Percentiles rank a stretch among this genome's conserved stretches.
Conservation (phyloP, 2,329 filamentous ascomycete genomes). For the Botrytis squamosa region DNA sequence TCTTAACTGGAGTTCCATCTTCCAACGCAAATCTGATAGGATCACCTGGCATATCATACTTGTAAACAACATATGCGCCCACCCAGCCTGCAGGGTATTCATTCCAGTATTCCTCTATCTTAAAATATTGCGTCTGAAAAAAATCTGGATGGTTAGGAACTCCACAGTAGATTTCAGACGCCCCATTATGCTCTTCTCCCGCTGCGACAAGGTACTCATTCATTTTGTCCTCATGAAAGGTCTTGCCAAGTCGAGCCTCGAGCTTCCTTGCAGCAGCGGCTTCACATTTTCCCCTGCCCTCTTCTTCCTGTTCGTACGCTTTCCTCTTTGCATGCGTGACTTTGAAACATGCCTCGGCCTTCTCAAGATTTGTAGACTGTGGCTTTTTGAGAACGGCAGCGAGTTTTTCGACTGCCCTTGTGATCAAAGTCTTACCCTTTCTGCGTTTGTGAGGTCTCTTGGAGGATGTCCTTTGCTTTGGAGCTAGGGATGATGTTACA, state of each 20-base stretch:
- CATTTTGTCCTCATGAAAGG: not conserved
- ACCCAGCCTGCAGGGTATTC: not conserved
- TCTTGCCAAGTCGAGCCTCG: not conserved
- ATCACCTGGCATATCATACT: not conserved
- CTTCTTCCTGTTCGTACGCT: not conserved
- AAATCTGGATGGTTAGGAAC: not conserved
- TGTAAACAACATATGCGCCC: not conserved
- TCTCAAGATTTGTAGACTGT: not conserved
- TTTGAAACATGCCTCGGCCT: not conserved
- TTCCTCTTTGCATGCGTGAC: not conserved
- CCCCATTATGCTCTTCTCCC: not conserved
- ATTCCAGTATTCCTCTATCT: not conserved
- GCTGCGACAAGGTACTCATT: not conserved
- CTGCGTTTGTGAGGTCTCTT: not conserved
- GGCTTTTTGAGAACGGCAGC: not conserved
- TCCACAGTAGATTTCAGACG: not conserved
- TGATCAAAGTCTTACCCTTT: not conserved
- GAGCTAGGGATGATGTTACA: not conserved
- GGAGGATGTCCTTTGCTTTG: not conserved
- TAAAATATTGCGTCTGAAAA: not conserved
- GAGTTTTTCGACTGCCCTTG: not conserved
- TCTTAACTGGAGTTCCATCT: not conserved
- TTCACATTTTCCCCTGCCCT: not conserved
- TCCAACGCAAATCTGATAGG: not conserved
- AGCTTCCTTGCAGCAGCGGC: not conserved